phyloP scores from a whole-genome alignment of 2,329 filamentous ascomycete genomes.

The Coleophoma crateriformis region DNA sequence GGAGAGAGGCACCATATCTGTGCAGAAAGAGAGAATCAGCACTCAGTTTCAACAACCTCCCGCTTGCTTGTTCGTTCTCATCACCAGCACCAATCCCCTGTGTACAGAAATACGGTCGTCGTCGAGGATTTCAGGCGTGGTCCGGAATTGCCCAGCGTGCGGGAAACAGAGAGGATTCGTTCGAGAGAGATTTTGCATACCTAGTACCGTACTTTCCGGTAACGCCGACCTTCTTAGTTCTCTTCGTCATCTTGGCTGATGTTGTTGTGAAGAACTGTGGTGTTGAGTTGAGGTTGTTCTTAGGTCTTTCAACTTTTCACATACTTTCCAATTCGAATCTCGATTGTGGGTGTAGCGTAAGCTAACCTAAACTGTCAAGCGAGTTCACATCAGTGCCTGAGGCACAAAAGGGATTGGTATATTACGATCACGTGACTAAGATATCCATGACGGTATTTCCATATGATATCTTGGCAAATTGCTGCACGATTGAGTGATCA shows the following conservation, averaged over 20 bases:
- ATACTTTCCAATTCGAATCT: too few relatives aligned
- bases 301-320: not conserved
- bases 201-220: constrained; percentile 98
- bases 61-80: not conserved
- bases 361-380: too few relatives aligned
- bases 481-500: too few relatives aligned
- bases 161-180: constrained; percentile 8
- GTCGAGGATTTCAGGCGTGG: not conserved
- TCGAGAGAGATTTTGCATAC: constrained; percentile 48
- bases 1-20: constrained; percentile 98
- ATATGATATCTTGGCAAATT: too few relatives aligned
- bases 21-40: constrained; percentile 16
- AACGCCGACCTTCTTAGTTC: constrained; percentile 97
- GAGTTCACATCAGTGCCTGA: too few relatives aligned
- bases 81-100: not conserved
- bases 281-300: constrained; percentile 2
- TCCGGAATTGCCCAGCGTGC: not conserved
- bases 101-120: too few relatives aligned
- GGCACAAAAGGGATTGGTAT: too few relatives aligned
- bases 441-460: too few relatives aligned
- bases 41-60: constrained; percentile 2
- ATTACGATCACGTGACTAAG: too few relatives aligned
- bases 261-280: constrained; percentile 20
- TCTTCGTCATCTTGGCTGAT: constrained; percentile 79
- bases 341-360: too few relatives aligned